These are phyloP conservation scores for rapeseed (Brassica napus) DNA, from an alignment of 345 rosid species.

Conservation along the genomic window Da-Ae NC_063447.1:33424001-33424500, in stretches of 20 bases:
- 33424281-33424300: too few relatives aligned
- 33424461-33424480: conserved; percentile 22
- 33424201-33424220: too few relatives aligned
- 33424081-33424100: neutral
- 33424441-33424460: neutral
- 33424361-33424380: neutral
- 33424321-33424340: too few relatives aligned
- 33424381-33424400: neutral
- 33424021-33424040: neutral
- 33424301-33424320: too few relatives aligned
- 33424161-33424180: too few relatives aligned
- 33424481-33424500: conserved; percentile 24
- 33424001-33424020: neutral
- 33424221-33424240: too few relatives aligned
- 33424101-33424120: neutral
- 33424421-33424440: neutral
- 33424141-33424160: too few relatives aligned
- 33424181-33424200: too few relatives aligned
- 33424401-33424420: neutral
- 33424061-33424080: neutral
- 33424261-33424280: too few relatives aligned
- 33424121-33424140: neutral
- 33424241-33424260: too few relatives aligned
- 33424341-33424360: too few relatives aligned
- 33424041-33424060: neutral